Evolutionary conservation across 768 basidiomycete genomes (phyloP), one percentile per base, ranked within the genome.

Genomic region (Leccinum olivaceopallidum): DNA sequence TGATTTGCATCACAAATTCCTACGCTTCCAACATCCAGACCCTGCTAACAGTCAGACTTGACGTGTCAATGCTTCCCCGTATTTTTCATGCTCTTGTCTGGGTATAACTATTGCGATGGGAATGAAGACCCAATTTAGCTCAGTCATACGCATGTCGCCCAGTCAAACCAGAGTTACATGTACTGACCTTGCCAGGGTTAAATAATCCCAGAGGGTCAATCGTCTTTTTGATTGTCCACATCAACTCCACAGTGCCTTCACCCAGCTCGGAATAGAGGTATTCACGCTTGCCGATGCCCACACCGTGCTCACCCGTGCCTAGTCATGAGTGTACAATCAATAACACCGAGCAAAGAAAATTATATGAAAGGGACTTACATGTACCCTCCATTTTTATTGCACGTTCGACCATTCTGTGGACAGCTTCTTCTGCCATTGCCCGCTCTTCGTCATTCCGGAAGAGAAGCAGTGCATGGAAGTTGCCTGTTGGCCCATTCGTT

Each of bases 301-400:
- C 90, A 2, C 93, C 94, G 67, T 95, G 93, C 67, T 95, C 93
- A 4, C 90, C 90, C 0, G 87, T 89, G 65, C 86, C 87, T 88
- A 50, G 22, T 12, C 12, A 36, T 24, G 7, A 28, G 20, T 52
- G 49, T 37, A 10, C 26, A 51, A 34, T 30, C 30, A n/a, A 64
- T 24, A 54, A 9, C 6, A 18, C 37, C 12, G 14, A 52, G 34
- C 16, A 8, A 18, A 18, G 20, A 7, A 6, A 22, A 10, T 37
- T 28, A 9, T n/a, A 18, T 30, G 6, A 13, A 55, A 53, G 30
- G 39, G 7, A 72, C 81, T 64, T 62, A 88, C 89, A 91, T 47
- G 89, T 90, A 20, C 89, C 89, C 63, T 90, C 89, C 55, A 91
- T 77, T 20, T 77, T 80, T 58, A 91, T 85, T 3, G 89, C 89